Evolutionary conservation across 1,284 basidiomycete genomes (phyloP).

Genomic region (Trichosporon ovoides): DNA sequence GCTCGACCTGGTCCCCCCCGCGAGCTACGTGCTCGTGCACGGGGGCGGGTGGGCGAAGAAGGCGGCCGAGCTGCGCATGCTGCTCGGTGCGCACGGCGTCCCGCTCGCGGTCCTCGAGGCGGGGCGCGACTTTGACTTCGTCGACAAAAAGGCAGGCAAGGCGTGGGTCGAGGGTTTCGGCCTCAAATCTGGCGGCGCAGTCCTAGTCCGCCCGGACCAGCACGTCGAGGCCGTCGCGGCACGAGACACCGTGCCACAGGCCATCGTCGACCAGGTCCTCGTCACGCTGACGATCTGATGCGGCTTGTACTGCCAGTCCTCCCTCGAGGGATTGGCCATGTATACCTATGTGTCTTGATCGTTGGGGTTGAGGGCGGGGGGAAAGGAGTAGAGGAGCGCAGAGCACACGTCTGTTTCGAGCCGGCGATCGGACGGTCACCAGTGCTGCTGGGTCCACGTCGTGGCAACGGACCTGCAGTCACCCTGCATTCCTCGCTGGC

Average conservation of each 20-base stretch:
- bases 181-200: constrained; percentile 13
- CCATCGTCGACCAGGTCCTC: constrained; percentile 3
- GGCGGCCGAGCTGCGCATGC: constrained; percentile 7
- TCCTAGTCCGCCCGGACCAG: constrained; percentile 25
- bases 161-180: constrained; percentile 21
- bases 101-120: constrained; percentile 11
- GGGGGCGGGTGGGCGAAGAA: constrained; percentile 16
- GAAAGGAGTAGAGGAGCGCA: no score
- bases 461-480: no score
- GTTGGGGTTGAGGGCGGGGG: no score
- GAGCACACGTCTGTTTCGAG: no score
- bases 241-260: neutral
- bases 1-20: constrained; percentile 19
- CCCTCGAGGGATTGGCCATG: neutral
- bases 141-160: constrained; percentile 19
- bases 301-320: no score
- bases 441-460: no score
- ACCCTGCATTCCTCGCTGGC: no score
- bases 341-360: no score
- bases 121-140: constrained; percentile 23
- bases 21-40: constrained; percentile 17
- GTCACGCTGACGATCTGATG: neutral
- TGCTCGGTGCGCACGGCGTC: constrained; percentile 4
- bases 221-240: constrained; percentile 16
- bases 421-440: no score